Evolutionary conservation across 345 rosid species (phyloP), one percentile per base, ranked within the genome.

Genomic region (Passiflora organensis): DNA sequence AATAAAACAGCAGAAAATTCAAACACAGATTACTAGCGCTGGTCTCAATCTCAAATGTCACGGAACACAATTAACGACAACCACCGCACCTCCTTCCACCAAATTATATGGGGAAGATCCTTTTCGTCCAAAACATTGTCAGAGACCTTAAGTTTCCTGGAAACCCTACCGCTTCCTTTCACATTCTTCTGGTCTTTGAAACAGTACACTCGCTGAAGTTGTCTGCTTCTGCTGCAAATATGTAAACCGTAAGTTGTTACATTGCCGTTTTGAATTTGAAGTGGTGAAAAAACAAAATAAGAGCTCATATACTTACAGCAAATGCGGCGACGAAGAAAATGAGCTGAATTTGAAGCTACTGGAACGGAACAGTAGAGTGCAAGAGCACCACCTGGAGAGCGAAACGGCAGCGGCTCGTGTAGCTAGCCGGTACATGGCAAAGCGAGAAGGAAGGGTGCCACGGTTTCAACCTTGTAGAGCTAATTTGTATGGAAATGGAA

Each of bases 31-130:
- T 2, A 24, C 52, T 5, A 13, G 1, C 13, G 8, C n/a, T 25
- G 22, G 22, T 11, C 13, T 28, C 34, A 22, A 20, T 12, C 24
- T 20, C 32, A 28, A 48, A 13, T 10, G 6, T 20, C 32, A 22
- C 0, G 14, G 22, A 21, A 54, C 17, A 1, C 32, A 34, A 6
- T n/a, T 16, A 13, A 10, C 37, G 16, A 49, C 39, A 39, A 15
- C 34, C 18, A 51, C 2, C 21, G 32, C 46, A 88, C 98, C 87
- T 91, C 95, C 74, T 77, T 84, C 98, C 96, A 87, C 98, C 95
- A 91, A 9, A 77, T 42, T 46, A 91, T 46, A 63, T 87, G 90
- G 54, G 87, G 69, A 59, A 82, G 76, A 78, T 83, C 81, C 72
- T 80, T 85, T 22, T 85, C 95, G 56, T 54, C 73, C 46, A 79